Evolutionary conservation across 495 filamentous ascomycete species (phyloP).

Genomic region (Bacidia gigantensis): DNA sequence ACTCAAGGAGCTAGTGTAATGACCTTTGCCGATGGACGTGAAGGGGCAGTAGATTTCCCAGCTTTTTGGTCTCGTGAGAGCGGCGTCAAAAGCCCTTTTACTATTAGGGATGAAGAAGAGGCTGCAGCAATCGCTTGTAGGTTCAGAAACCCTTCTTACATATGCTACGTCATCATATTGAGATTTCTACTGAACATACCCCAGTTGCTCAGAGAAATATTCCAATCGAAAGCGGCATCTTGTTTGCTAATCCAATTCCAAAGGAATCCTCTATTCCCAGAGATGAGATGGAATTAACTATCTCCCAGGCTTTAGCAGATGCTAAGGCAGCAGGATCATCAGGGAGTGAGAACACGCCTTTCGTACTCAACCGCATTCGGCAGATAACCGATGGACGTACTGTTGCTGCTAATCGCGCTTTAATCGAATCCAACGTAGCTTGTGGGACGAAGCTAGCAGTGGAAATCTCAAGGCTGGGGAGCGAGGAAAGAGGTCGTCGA

Average conservation of each 20-base stretch:
- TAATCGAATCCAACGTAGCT: constrained; percentile 69
- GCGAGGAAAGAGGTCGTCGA: too few species aligned
- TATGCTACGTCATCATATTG: too few species aligned
- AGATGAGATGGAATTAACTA: constrained; percentile 56
- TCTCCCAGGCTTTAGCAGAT: constrained; percentile 57
- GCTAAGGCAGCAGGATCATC: constrained; percentile 53
- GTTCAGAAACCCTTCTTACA: constrained; percentile 15
- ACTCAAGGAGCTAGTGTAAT: constrained; percentile 79
- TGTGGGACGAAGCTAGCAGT: constrained; percentile 67
- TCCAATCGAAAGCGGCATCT: constrained; percentile 55
- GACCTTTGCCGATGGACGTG: constrained; percentile 72
- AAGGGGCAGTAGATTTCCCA: constrained; percentile 61
- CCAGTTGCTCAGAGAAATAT: constrained; percentile 51
- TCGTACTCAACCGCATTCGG: constrained; percentile 67
- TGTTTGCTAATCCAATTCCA: constrained; percentile 84
- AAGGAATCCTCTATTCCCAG: constrained; percentile 53
- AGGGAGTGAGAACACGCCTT: constrained; percentile 80
- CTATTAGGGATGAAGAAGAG: constrained; percentile 58
- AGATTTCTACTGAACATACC: background rate
- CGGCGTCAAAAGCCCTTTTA: constrained; percentile 60
- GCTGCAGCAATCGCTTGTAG: constrained; percentile 75
- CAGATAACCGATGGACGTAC: constrained; percentile 62
- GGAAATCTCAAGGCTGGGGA: constrained; percentile 43
- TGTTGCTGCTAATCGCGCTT: constrained; percentile 57
- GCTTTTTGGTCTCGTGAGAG: constrained; percentile 85